Base-by-base conservation (phyloP, 306 rosid species). In the Herpetospermum pedunculosum region DNA sequence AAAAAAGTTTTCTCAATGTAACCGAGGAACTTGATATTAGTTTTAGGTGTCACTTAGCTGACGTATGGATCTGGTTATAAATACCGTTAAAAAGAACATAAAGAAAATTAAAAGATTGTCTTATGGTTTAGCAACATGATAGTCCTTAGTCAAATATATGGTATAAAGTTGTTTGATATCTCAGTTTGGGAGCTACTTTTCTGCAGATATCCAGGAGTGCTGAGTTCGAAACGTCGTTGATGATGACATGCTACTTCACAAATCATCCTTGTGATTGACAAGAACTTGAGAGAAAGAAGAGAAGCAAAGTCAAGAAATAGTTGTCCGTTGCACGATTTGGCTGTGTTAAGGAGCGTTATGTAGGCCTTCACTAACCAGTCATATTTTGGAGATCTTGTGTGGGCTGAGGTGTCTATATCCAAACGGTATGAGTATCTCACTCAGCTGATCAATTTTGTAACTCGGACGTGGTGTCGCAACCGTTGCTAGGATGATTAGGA, bases 401-500 rank as follows among this genome's bases (percentile, higher is more conserved):
- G 68, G 79, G 85, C 70, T n/a, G 85, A 83, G 63, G 82, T 79
- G 77, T 85, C 57, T 81, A 64, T 76, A 74, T 83, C 75, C 81
- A 76, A 86, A 85, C 75, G 78, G 83, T 82, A 75, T 12, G 65
- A 81, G 82, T 77, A 29, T 72, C 73, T 30, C 44, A 70, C 83
- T 82, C 81, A 83, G 85, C 82, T 68, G 83, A 79, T 86, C 96
- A 88, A 88, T 88, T 92, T 92, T 92, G 92, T 88, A 84, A 85
- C 78, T 82, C 83, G 81, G 79, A 43, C 40, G 77, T 81, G 81
- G 76, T 78, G 59, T 85, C 76, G 34, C 18, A 0, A 58, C 28
- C 16, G 26, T 13, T 41, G 28, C 46, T 74, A 38, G 57, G 54
- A 74, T 43, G 14, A 9, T 53, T 72, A 79, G 81, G 77, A 82